These are phyloP conservation scores for Fusarium siculi DNA, from an alignment of 2,329 filamentous ascomycete species.

Conservation along the genomic window DNA sequence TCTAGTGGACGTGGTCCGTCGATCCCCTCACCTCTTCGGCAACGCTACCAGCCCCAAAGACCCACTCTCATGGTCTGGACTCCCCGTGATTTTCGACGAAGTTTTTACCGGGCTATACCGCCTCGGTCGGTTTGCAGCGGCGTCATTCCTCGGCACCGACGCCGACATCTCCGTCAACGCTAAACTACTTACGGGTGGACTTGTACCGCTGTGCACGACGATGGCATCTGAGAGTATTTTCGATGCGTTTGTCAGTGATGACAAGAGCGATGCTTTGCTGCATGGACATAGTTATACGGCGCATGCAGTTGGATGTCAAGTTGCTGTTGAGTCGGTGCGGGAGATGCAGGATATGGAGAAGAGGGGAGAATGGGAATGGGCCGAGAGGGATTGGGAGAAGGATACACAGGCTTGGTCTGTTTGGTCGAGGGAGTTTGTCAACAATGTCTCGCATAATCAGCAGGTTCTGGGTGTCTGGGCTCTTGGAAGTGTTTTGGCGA, in stretches of 20 bases:
- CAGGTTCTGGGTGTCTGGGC: slow-evolving; percentile 75
- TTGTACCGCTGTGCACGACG: slow-evolving; percentile 81
- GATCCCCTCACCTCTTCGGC: slow-evolving; percentile 65
- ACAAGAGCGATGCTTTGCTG: slow-evolving; percentile 82
- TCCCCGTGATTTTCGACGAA: slow-evolving; percentile 86
- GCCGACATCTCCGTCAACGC: slow-evolving; percentile 85
- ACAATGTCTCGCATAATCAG: slow-evolving; percentile 64
- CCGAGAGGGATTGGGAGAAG: slow-evolving; percentile 17
- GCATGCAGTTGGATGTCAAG: slow-evolving; percentile 82
- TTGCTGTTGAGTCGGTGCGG: slow-evolving; percentile 74
- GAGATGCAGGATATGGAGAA: slow-evolving; percentile 69
- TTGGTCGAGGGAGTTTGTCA: slow-evolving; percentile 73
- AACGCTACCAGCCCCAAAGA: slow-evolving; percentile 22
- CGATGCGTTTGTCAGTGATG: slow-evolving; percentile 72
- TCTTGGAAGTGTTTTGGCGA: slow-evolving; percentile 78
- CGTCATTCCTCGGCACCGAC: slow-evolving; percentile 73
- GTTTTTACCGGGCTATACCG: slow-evolving; percentile 90
- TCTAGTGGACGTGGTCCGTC: slow-evolving; percentile 74
- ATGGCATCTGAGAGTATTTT: slow-evolving; percentile 80
- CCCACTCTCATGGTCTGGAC: slow-evolving; percentile 69
- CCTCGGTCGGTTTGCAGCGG: slow-evolving; percentile 76
- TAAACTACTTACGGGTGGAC: slow-evolving; percentile 83
- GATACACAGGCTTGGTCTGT: slow-evolving; percentile 70
- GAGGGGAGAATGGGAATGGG: slow-evolving; percentile 63
- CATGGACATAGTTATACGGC: slow-evolving; percentile 92